Evolutionary conservation across 2,329 filamentous ascomycete genomes (phyloP).

Genomic region (Nothophoma quercina): DNA sequence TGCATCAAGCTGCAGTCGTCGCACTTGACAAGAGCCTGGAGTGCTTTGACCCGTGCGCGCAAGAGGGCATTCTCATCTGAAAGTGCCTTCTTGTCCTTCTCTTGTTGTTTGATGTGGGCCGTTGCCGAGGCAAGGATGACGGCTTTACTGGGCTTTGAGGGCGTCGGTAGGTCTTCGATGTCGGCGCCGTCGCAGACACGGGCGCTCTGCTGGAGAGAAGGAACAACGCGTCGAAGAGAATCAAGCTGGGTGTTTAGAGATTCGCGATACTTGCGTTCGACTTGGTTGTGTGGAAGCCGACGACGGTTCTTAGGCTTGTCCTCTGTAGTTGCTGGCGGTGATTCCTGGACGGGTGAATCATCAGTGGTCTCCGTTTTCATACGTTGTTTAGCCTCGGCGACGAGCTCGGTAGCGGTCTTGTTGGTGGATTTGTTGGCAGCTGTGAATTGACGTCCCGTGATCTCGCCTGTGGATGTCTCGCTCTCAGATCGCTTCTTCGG

Average conservation of each 20-base stretch:
- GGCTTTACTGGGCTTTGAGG: slow-evolving; percentile 55
- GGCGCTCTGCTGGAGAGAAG: slow-evolving; percentile 49
- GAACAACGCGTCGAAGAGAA: slow-evolving; percentile 50
- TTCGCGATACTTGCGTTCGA: slow-evolving; percentile 57
- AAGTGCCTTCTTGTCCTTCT: slow-evolving; percentile 52
- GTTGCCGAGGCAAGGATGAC: slow-evolving; percentile 56
- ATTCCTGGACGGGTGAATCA: slow-evolving; percentile 36
- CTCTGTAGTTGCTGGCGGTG: slow-evolving; percentile 28
- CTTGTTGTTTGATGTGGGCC: slow-evolving; percentile 56
- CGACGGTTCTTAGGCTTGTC: slow-evolving; percentile 46
- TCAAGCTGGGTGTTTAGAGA: slow-evolving; percentile 57
- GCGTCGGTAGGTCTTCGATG: slow-evolving; percentile 53
- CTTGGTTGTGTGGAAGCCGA: slow-evolving; percentile 54
- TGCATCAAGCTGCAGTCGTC: slow-evolving; percentile 56
- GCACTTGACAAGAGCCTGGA: slow-evolving; percentile 56
- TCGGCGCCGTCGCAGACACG: slow-evolving; percentile 50
- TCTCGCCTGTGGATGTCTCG: slow-evolving; percentile 36
- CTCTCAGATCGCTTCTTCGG: slow-evolving; percentile 49
- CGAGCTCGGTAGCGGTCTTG: slow-evolving; percentile 25
- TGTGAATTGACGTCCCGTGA: slow-evolving; percentile 41
- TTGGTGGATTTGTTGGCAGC: too few species aligned
- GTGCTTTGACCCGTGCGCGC: slow-evolving; percentile 50
- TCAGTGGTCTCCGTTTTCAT: slow-evolving; percentile 45
- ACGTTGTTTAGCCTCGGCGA: slow-evolving; percentile 27
- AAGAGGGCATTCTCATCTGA: slow-evolving; percentile 51